These are phyloP conservation scores for Neonectria punicea DNA, from an alignment of 2,329 filamentous ascomycete genomes.

Conservation along the genomic window DNA sequence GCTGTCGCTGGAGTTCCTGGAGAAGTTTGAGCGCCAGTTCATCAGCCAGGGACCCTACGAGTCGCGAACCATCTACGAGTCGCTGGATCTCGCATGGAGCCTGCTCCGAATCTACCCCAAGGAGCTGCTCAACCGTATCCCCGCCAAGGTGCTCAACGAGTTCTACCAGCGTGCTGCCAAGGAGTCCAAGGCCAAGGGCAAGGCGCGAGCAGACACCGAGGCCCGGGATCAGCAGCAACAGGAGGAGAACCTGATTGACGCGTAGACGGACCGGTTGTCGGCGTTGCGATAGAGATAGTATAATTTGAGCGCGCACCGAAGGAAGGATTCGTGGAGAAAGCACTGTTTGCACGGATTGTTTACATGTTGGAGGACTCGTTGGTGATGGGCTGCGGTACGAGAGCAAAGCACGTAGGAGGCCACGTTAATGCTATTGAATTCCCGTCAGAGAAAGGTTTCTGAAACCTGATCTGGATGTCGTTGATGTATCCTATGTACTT, in stretches of 20 bases:
- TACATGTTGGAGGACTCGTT: constrained; percentile 31
- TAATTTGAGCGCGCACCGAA: constrained; percentile 40
- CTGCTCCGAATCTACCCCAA: constrained; percentile 97
- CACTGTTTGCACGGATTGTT: constrained; percentile 40
- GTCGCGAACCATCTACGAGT: constrained; percentile 90
- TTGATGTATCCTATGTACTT: constrained; percentile 9
- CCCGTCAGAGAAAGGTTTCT: constrained; percentile 6
- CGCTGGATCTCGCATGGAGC: constrained; percentile 95
- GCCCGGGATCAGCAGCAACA: constrained; percentile 54
- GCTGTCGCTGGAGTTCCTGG: constrained; percentile 95
- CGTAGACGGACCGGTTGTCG: constrained; percentile 49
- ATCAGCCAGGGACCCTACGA: constrained; percentile 94
- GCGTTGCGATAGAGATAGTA: constrained; percentile 40
- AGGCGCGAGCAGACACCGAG: constrained; percentile 59
- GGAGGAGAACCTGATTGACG: constrained; percentile 71
- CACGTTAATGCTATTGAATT: constrained; percentile 47
- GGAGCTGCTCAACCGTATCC: constrained; percentile 96
- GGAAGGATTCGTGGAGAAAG: constrained; percentile 36
- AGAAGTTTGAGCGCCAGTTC: constrained; percentile 97
- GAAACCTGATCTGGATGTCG: background rate
- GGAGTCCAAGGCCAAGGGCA: constrained; percentile 71
- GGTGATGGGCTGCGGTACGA: constrained; percentile 34
- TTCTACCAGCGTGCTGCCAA: constrained; percentile 78
- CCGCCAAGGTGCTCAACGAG: constrained; percentile 83
- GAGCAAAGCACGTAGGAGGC: constrained; percentile 45